A percentile compares a stretch with the other conserved stretches of the same genome.
Evolutionary conservation across 768 basidiomycete species (phyloP).

Genomic region (Galerina marginata): DNA sequence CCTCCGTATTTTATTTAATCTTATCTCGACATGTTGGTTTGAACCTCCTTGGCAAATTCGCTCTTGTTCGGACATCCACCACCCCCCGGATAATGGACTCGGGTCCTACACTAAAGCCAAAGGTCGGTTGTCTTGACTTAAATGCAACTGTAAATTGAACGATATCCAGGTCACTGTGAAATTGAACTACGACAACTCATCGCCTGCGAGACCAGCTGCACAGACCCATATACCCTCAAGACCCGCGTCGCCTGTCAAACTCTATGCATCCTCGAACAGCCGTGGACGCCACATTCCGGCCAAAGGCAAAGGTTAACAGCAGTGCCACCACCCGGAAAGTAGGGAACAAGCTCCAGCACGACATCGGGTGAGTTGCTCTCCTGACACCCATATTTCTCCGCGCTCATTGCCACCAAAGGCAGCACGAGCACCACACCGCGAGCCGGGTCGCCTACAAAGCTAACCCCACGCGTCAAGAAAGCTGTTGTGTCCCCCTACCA

Average conservation of each 20-base stretch:
- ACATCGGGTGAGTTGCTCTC: conserved; percentile 16
- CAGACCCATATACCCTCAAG: conserved; percentile 40
- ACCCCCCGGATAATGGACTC: conserved; percentile 22
- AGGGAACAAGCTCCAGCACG: conserved; percentile 13
- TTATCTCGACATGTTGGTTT: too few species aligned
- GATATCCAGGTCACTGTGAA: conserved; percentile 56
- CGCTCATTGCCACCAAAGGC: conserved; percentile 8
- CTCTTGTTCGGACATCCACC: conserved; percentile 12
- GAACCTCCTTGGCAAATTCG: background rate
- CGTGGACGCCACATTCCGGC: conserved; percentile 38
- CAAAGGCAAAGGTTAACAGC: conserved; percentile 68
- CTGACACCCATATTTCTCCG: background rate
- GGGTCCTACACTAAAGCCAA: conserved; percentile 45
- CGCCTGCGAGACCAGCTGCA: conserved; percentile 32
- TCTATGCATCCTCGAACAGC: conserved; percentile 28
- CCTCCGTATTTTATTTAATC: too few species aligned
- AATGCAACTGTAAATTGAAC: background rate
- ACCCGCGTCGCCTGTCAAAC: conserved; percentile 49
- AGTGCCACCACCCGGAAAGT: conserved; percentile 49
- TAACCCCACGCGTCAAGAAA: conserved; percentile 41
- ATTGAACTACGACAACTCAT: conserved; percentile 45
- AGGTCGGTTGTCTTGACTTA: conserved; percentile 37
- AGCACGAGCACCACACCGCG: conserved; percentile 38
- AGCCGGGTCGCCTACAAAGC: conserved; percentile 48
- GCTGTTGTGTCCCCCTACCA: conserved; percentile 38